Percentiles rank a stretch among this genome's conserved stretches.
phyloP scores from a whole-genome alignment of 805 yeast genomes.

The Debaryomyces maramus region DNA sequence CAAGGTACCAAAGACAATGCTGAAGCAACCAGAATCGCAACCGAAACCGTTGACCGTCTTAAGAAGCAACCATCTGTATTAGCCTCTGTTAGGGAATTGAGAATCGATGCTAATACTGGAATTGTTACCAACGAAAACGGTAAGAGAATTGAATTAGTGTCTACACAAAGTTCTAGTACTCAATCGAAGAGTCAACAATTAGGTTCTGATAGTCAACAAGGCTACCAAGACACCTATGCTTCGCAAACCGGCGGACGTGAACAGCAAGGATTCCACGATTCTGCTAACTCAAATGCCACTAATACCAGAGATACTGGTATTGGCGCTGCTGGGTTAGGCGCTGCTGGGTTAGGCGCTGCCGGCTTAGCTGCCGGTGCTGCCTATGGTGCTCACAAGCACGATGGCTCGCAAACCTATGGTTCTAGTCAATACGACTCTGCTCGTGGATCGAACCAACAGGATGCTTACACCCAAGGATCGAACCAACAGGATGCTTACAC shows the following conservation, averaged over 20 bases:
- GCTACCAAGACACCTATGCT: no score
- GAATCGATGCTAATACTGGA: conserved; percentile 32
- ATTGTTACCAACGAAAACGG: conserved; percentile 29
- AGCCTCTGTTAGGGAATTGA: conserved; percentile 21
- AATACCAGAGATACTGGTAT: not conserved
- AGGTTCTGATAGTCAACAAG: not conserved
- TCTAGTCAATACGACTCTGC: no score
- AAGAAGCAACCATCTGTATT: conserved; percentile 23
- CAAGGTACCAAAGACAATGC: conserved; percentile 25
- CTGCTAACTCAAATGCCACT: not conserved
- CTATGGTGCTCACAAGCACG: not conserved
- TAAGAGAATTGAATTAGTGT: not conserved
- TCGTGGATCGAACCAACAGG: no score
- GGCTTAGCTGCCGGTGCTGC: conserved; percentile 1
- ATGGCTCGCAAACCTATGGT: no score
- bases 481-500: no score
- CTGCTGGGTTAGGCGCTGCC: not conserved
- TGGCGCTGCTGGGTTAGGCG: conserved; percentile 2
- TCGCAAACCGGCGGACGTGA: not conserved
- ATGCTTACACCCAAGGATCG: no score
- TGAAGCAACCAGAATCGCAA: conserved; percentile 29
- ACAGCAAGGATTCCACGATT: not conserved
- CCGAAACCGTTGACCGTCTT: conserved; percentile 23
- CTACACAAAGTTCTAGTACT: not conserved
- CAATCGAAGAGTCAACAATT: not conserved